Evolutionary conservation across 306 rosid species (phyloP), one percentile per base, ranked within the genome.

Genomic region (Leucaena leucocephala): DNA sequence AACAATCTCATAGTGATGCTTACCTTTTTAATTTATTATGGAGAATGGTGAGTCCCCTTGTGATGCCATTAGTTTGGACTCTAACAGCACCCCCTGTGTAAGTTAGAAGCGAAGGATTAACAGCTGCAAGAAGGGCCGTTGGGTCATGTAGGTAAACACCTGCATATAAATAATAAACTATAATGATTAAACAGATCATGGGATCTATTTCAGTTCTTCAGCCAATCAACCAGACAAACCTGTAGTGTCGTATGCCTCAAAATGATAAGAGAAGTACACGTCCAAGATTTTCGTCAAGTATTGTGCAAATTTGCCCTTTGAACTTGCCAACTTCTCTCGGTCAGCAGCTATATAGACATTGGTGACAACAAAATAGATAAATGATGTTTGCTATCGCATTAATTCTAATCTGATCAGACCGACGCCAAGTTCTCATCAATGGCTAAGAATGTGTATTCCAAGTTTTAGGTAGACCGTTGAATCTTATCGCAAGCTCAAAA

Each of bases 131-230:
- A 64, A 95, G 52, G 33, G 89, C 16, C 19, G 98, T 65, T 44
- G 98, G 98, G 83, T 95, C 98, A 83, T 95, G 98, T 84, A 92
- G 98, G 82, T 88, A 95, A 78, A 88, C 98, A 58, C 98, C 98
- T 95, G 79, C 75, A 82, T 33, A 68, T 33, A 73, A 58, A 27
- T 27, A 58, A 19, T 38, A 38, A 87, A 72, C 69, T 14, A 52
- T 21, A 71, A 71, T 81, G 88, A 75, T 62, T 58, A 73, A 19
- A 63, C 45, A 72, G 58, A 54, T 57, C 36, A 78, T 68, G 50
- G 69, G n/a, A 44, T 54, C 67, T 50, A 76, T 44, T 46, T n/a
- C 22, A 54, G 44, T 76, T 71, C 81, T 61, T 71, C 36, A 27
- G 66, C 42, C 36, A 68, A 65, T 64, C 64, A 27, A 5, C 48